Evolutionary conservation across 2,329 filamentous ascomycete species (phyloP).

Genomic region (Pyrenophora graminea): DNA sequence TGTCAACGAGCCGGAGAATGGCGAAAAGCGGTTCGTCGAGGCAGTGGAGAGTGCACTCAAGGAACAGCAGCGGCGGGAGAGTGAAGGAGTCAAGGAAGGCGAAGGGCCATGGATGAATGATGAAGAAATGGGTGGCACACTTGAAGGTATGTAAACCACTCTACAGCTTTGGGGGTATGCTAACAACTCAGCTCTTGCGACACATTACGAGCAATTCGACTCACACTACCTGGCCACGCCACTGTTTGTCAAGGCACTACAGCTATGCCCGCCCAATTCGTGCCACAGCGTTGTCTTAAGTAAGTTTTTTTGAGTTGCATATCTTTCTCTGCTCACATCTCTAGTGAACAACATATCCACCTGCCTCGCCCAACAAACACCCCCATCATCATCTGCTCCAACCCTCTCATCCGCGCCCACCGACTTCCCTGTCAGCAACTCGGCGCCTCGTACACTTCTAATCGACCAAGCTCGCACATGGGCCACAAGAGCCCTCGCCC

Average conservation of each 20-base stretch:
- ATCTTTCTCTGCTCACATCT: conserved; percentile 8
- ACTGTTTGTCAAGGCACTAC: conserved; percentile 82
- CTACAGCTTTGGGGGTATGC: conserved; percentile 2
- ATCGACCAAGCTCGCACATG: conserved; percentile 74
- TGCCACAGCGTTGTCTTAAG: conserved; percentile 83
- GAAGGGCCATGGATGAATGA: conserved; percentile 73
- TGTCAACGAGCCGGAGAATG: conserved; percentile 72
- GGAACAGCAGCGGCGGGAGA: conserved; percentile 71
- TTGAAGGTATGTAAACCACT: conserved; percentile 62
- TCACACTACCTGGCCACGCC: conserved; percentile 82
- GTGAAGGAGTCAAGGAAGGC: conserved; percentile 69
- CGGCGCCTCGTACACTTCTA: conserved; percentile 63
- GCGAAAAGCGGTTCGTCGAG: conserved; percentile 76
- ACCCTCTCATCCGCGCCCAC: conserved; percentile 43
- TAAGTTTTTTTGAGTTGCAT: conserved; percentile 48
- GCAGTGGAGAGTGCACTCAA: conserved; percentile 78
- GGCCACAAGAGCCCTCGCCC: conserved; percentile 75
- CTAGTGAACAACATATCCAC: conserved; percentile 79
- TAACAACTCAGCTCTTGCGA: conserved; percentile 65
- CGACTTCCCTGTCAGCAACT: conserved; percentile 40
- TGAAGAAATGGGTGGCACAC: conserved; percentile 71
- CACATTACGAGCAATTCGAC: conserved; percentile 73
- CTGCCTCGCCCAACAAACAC: conserved; percentile 69
- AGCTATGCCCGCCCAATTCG: conserved; percentile 63
- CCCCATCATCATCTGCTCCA: conserved; percentile 33